Base-by-base conservation (phyloP, 78 protist genomes). In the Pirum gemmata region DNA sequence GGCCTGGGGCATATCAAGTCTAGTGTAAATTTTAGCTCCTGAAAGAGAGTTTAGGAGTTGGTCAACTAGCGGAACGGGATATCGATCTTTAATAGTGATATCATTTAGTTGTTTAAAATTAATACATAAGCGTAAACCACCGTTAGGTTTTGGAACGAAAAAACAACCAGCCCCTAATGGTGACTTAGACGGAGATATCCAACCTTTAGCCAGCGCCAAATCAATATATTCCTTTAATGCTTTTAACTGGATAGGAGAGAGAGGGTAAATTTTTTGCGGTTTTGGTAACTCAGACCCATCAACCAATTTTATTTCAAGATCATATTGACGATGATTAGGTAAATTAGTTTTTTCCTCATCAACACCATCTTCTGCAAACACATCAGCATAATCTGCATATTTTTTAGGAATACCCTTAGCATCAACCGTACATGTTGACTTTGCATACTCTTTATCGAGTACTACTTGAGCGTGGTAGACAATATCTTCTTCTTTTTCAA, bases 1-100 rank as follows among this genome's bases (percentile, higher is more conserved):
- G 35, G 61, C 79, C 5, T 36, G 35, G 79, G 61, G 79, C 79
- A 76, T 18, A 76, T 76, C 79, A 13, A 76, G 79, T 13, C 61
- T 76, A 36, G 79, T 76, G 79, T 21, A 76, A 37, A 38, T 38
- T 76, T 37, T 13, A 13, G 79, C 79, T 36, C 38, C 38, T 2
- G 61, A 5, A 13, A 76, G 2, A 13, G 2, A 18, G 13, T 76
- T 37, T 13, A 76, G 13, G 38, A 36, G 38, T 76, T 76, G 79
- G 13, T 76, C 79, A 13, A 76, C 13, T 38, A 36, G 79, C 79
- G 79, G 79, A 36, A 76, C 29, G 34, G 79, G 79, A 13, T 76
- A 76, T 2, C 13, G 2, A 13, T 76, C 13, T 13, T 76, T 76
- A 18, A 21, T 13, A 37, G 79, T 76, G 34, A 76, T 76, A 13